These are phyloP conservation scores for Cryptosporidium andersoni DNA, from an alignment of 169 alveolate species.

Conservation along the genomic window DNA sequence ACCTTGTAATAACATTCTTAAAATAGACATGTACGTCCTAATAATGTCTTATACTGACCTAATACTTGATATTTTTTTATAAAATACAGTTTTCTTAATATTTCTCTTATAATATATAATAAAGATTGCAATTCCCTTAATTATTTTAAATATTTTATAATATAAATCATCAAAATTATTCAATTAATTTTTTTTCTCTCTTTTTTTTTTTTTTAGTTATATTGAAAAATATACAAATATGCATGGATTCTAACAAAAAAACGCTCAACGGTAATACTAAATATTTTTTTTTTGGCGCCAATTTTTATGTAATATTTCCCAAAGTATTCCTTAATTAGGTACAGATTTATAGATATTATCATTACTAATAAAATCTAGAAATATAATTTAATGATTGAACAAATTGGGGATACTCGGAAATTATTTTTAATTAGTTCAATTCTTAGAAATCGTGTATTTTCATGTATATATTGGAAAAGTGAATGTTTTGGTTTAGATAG, in stretches of 20 bases:
- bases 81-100: not conserved
- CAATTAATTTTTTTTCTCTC: not conserved
- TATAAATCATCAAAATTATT: not conserved
- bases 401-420: not conserved
- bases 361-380: not conserved
- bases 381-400: not conserved
- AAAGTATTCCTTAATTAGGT: not conserved
- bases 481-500: conserved; percentile 88
- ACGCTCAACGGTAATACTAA: not conserved
- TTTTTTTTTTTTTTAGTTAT: not conserved
- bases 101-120: not conserved
- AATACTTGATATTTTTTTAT: not conserved
- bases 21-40: not conserved
- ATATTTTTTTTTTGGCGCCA: too few relatives aligned
- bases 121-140: not conserved
- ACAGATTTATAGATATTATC: not conserved
- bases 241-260: not conserved
- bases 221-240: not conserved
- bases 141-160: not conserved
- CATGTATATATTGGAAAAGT: conserved; percentile 86
- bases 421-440: conserved; percentile 49
- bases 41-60: not conserved
- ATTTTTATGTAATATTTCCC: too few relatives aligned
- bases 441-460: conserved; percentile 82
- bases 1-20: not conserved